Conservation (phyloP, 129 eudicot genomes). For the Mikania micrantha region DNA sequence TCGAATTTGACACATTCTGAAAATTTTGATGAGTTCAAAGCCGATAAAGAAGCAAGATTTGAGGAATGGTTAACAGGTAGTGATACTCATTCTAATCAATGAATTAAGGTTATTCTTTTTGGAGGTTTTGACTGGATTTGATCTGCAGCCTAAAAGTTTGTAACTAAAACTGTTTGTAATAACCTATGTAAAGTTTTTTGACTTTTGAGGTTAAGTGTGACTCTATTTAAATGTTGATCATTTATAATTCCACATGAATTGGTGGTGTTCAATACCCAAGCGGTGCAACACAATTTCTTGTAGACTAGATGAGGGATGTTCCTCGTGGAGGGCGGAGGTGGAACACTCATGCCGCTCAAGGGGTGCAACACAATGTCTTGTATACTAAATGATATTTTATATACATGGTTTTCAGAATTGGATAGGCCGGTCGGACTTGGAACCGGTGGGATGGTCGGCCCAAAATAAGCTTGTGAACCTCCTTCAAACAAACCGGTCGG, state of each 20-base stretch:
- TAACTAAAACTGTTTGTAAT: conserved; percentile 18
- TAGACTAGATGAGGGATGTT: too few relatives aligned
- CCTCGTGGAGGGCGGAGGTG: too few relatives aligned
- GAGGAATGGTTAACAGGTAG: conserved; percentile 66
- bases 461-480: too few relatives aligned
- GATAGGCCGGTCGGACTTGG: too few relatives aligned
- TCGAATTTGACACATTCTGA: conserved; percentile 28
- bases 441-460: too few relatives aligned
- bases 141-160: background rate
- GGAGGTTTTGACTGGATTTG: background rate
- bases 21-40: conserved; percentile 33
- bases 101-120: conserved; percentile 17
- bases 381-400: too few relatives aligned
- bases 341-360: too few relatives aligned
- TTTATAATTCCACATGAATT: background rate
- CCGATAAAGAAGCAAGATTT: conserved; percentile 57
- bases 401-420: too few relatives aligned
- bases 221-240: background rate
- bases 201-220: background rate
- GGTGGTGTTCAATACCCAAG: too few relatives aligned
- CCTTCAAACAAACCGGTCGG: too few relatives aligned
- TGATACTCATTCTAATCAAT: background rate
- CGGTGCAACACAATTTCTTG: too few relatives aligned
- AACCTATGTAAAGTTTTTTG: background rate
- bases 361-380: too few relatives aligned